Conservation (phyloP, 441 rosid genomes). For the Erodium texanum region DNA sequence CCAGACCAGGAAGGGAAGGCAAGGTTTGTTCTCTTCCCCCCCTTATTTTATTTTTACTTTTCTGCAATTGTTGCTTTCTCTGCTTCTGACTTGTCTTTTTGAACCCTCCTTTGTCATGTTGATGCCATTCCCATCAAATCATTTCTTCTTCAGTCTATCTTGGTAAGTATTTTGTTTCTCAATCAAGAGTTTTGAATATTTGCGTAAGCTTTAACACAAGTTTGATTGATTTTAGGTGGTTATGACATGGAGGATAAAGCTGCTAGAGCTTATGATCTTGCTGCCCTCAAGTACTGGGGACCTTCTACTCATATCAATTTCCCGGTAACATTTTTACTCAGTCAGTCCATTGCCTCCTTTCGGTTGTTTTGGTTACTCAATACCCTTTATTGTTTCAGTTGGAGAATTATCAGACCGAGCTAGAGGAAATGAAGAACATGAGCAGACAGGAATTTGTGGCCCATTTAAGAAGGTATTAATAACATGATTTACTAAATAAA, state of each 20-base stretch:
- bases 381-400: conserved; percentile 28
- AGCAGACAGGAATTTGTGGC: conserved; percentile 91
- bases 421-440: conserved; percentile 84
- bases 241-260: conserved; percentile 98
- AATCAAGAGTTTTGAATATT: background rate
- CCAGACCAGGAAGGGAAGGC: conserved; percentile 95
- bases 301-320: conserved; percentile 82
- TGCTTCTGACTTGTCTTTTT: conserved; percentile 4
- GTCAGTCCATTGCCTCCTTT: too few relatives aligned
- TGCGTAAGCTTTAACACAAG: background rate
- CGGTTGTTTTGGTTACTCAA: background rate
- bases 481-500: background rate
- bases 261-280: conserved; percentile 93
- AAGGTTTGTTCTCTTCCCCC: conserved; percentile 38
- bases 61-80: background rate
- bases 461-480: conserved; percentile 64
- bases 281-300: conserved; percentile 99
- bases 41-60: background rate
- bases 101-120: conserved; percentile 26
- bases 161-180: conserved; percentile 36
- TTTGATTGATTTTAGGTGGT: conserved; percentile 44
- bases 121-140: conserved; percentile 32
- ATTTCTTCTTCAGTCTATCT: conserved; percentile 55
- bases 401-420: conserved; percentile 66
- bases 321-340: conserved; percentile 32